Conservation (phyloP, 108 stramenopile genomes). For the Cyclotella kingstonii region DNA sequence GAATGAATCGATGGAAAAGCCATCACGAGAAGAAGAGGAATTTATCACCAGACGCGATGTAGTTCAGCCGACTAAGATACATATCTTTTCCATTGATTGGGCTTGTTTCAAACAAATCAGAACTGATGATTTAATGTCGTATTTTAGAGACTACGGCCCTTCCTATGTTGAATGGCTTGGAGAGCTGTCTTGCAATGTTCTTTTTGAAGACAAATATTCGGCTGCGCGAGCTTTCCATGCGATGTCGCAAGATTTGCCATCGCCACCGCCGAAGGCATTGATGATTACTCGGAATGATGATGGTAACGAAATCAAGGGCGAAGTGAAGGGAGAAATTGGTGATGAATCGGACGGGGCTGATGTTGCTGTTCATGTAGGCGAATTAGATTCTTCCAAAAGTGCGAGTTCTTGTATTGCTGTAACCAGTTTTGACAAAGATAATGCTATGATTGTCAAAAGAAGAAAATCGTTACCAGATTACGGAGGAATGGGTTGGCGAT, state of each 20-base stretch:
- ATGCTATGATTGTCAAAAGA: not conserved
- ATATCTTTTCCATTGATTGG: slow-evolving; percentile 80
- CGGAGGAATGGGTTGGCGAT: slow-evolving; percentile 74
- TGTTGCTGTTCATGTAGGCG: slow-evolving; percentile 4
- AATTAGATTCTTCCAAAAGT: slow-evolving; percentile 11
- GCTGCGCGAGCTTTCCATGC: slow-evolving; percentile 67
- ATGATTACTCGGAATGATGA: slow-evolving; percentile 2
- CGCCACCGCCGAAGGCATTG: slow-evolving; percentile 49
- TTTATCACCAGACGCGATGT: slow-evolving; percentile 28
- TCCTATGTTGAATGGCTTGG: slow-evolving; percentile 87
- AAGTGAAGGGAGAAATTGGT: not conserved
- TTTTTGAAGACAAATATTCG: slow-evolving; percentile 70
- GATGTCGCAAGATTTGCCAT: slow-evolving; percentile 63
- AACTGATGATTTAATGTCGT: slow-evolving; percentile 67
- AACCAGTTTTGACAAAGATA: not conserved
- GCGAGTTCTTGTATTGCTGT: slow-evolving; percentile 5
- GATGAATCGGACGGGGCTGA: not conserved
- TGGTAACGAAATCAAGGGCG: not conserved
- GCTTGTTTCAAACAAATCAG: slow-evolving; percentile 86
- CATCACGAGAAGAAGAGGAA: slow-evolving; percentile 20
- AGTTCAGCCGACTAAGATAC: slow-evolving; percentile 62
- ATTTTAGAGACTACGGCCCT: slow-evolving; percentile 63
- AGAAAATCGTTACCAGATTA: slow-evolving; percentile 47
- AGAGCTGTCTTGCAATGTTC: slow-evolving; percentile 69
- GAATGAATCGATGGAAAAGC: slow-evolving; percentile 5